Conservation (phyloP, 2,329 filamentous ascomycete genomes). For the Penicillium janthinellum region DNA sequence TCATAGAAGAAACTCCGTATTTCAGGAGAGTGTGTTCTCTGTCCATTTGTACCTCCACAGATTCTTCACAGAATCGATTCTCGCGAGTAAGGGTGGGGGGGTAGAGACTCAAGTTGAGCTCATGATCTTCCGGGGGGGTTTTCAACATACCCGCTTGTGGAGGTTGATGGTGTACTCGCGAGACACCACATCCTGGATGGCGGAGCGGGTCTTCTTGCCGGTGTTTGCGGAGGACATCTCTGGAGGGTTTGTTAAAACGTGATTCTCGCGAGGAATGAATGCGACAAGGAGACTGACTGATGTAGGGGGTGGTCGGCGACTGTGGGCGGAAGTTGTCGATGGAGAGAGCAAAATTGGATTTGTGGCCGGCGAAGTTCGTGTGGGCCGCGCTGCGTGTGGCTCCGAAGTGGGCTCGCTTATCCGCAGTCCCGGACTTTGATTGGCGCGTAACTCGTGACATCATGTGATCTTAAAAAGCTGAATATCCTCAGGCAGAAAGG, state of each 20-base stretch:
- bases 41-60: conserved; percentile 35
- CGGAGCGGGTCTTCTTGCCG: conserved; percentile 79
- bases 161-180: conserved; percentile 99
- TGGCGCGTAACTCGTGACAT: conserved; percentile 13
- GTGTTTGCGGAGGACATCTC: conserved; percentile 69
- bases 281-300: conserved; percentile 28
- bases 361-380: conserved; percentile 36
- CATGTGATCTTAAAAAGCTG: neutral
- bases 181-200: conserved; percentile 98
- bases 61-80: conserved; percentile 24
- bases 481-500: conserved; percentile 8
- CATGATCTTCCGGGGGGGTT: neutral
- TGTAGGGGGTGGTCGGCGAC: conserved; percentile 42
- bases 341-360: conserved; percentile 30
- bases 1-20: conserved; percentile 24
- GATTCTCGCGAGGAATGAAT: neutral
- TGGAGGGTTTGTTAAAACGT: conserved; percentile 35
- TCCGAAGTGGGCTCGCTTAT: conserved; percentile 37
- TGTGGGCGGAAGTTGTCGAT: conserved; percentile 43
- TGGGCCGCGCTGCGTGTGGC: neutral
- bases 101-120: neutral
- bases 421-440: conserved; percentile 26
- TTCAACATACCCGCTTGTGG: conserved; percentile 92
- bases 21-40: conserved; percentile 34
- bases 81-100: conserved; percentile 21